Evolutionary conservation across 345 rosid genomes (phyloP).

Genomic region (Carallia pectinifolia): DNA sequence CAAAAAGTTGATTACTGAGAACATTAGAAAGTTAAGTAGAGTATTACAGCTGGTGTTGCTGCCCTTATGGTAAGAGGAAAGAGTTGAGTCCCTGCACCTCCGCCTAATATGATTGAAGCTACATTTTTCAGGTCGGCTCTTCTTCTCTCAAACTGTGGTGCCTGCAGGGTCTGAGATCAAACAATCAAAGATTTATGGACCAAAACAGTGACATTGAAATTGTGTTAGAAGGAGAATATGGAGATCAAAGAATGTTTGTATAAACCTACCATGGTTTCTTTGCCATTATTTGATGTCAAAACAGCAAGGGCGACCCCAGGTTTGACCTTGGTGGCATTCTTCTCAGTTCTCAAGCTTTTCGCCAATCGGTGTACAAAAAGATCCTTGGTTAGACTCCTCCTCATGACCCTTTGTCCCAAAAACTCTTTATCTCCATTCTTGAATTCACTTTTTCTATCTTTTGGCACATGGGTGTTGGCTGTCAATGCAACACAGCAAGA

Average conservation of each 20-base stretch:
- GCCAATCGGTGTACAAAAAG: constrained; percentile 30
- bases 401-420: constrained; percentile 56
- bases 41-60: constrained; percentile 84
- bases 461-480: constrained; percentile 39
- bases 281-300: constrained; percentile 59
- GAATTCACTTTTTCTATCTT: constrained; percentile 27
- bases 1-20: neutral
- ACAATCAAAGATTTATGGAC: neutral
- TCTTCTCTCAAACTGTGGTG: constrained; percentile 47
- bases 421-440: constrained; percentile 45
- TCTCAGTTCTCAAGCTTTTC: constrained; percentile 36
- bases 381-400: constrained; percentile 39
- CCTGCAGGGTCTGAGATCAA: constrained; percentile 42
- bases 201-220: neutral
- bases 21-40: neutral
- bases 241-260: constrained; percentile 1
- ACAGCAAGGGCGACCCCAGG: constrained; percentile 60
- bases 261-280: constrained; percentile 56
- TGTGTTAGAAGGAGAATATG: neutral
- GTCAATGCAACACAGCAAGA: constrained; percentile 50
- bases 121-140: constrained; percentile 81
- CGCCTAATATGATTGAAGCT: constrained; percentile 87
- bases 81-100: constrained; percentile 88
- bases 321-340: constrained; percentile 33
- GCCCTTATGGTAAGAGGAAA: constrained; percentile 89